phyloP scores from a whole-genome alignment of 1,284 basidiomycete species.

The Puccinia horiana region DNA sequence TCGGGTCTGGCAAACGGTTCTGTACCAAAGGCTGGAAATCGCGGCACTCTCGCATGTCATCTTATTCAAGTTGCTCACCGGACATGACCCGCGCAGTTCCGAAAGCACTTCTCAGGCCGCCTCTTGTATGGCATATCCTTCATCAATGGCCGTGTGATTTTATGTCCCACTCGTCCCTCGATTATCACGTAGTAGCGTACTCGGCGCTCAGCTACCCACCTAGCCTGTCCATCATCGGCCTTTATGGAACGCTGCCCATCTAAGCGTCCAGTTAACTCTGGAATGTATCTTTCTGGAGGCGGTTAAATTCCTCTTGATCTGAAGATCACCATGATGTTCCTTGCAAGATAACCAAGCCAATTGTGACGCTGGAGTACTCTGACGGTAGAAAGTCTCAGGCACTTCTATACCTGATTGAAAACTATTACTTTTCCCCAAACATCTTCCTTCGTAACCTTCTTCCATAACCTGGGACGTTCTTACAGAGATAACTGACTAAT shows the following conservation, averaged over 20 bases:
- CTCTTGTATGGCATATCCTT: not conserved
- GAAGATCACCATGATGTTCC: not conserved
- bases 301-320: not conserved
- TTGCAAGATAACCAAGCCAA: not conserved
- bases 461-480: not conserved
- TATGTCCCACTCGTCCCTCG: not conserved
- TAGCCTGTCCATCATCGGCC: not conserved
- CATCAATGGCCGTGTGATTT: not conserved
- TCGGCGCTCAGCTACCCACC: not conserved
- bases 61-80: not conserved
- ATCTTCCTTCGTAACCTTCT: not conserved
- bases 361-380: not conserved
- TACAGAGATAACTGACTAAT: not conserved
- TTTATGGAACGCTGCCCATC: not conserved
- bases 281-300: not conserved
- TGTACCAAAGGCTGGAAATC: too few species aligned
- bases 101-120: not conserved
- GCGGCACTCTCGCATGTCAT: too few species aligned
- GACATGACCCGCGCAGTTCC: not conserved
- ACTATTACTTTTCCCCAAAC: not conserved
- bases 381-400: not conserved
- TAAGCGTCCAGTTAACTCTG: too few species aligned
- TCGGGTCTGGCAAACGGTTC: too few species aligned
- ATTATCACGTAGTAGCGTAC: too few species aligned
- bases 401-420: not conserved